These are phyloP conservation scores for Penicillium diatomitis DNA, from an alignment of 495 filamentous ascomycete genomes.

Conservation along the genomic window DNA sequence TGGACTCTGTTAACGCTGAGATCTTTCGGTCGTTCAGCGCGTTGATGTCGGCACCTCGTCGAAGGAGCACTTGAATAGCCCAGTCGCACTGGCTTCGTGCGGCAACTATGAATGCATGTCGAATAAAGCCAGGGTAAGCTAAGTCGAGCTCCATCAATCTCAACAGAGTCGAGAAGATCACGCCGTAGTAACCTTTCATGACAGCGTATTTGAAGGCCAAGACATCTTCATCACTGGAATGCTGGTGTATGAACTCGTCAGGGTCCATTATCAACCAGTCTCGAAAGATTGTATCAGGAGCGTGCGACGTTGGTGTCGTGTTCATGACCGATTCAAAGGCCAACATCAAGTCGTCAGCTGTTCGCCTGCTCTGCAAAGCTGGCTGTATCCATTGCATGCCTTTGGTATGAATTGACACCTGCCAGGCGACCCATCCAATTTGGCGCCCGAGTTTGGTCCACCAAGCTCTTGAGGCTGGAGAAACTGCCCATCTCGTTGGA, in stretches of 20 bases:
- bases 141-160: constrained; percentile 10
- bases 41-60: constrained; percentile 12
- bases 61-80: constrained; percentile 8
- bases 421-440: constrained; percentile 25
- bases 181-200: constrained; percentile 1
- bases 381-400: constrained; percentile 3
- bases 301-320: too few relatives aligned
- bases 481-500: constrained; percentile 7
- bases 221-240: background rate
- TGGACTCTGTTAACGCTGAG: constrained; percentile 9
- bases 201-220: constrained; percentile 7
- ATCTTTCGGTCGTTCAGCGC: background rate
- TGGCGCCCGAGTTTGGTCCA: constrained; percentile 16
- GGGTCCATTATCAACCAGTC: constrained; percentile 2
- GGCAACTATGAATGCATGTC: constrained; percentile 4
- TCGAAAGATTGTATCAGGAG: background rate
- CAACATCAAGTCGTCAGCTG: background rate
- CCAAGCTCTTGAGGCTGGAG: background rate
- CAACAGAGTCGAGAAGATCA: constrained; percentile 6
- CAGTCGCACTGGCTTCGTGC: constrained; percentile 4
- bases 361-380: background rate
- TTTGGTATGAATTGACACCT: constrained; percentile 6
- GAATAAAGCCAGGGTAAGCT: background rate
- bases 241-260: background rate
- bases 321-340: too few relatives aligned